Conservation (phyloP, 352 stramenopile genomes). For the Vaucheria bursata region DNA sequence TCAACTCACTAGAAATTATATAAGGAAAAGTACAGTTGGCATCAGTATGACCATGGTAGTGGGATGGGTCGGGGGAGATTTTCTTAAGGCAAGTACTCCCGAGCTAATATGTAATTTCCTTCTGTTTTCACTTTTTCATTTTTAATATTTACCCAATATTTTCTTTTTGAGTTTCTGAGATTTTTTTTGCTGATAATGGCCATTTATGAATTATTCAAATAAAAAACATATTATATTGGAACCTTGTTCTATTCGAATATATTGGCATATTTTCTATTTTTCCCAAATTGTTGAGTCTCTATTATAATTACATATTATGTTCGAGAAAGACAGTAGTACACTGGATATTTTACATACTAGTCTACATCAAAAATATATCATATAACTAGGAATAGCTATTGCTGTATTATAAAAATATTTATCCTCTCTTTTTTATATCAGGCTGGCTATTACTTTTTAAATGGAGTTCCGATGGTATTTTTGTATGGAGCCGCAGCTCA, state of each 20-base stretch:
- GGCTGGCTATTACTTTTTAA: background rate
- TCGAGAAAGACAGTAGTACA: background rate
- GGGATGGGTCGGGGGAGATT: constrained; percentile 1
- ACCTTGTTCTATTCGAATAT: background rate
- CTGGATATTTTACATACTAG: background rate
- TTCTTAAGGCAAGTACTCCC: constrained; percentile 1
- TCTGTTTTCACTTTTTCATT: background rate
- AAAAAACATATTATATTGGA: background rate
- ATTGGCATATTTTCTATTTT: background rate
- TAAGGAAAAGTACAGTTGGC: background rate
- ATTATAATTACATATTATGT: background rate
- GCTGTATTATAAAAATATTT: too few relatives aligned
- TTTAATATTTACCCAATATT: background rate
- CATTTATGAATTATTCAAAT: background rate
- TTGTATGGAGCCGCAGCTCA: constrained; percentile 1
- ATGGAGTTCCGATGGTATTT: constrained; percentile 3
- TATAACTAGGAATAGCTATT: too few relatives aligned
- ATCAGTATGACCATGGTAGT: background rate
- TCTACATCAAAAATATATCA: background rate
- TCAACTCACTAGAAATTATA: background rate
- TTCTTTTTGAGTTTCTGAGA: background rate
- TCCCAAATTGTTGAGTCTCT: background rate
- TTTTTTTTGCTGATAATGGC: background rate
- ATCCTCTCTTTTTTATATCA: background rate
- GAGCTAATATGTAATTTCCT: background rate